Evolutionary conservation across 176 grass and related monocot species (phyloP).

Genomic region (Oryza longistaminata): DNA sequence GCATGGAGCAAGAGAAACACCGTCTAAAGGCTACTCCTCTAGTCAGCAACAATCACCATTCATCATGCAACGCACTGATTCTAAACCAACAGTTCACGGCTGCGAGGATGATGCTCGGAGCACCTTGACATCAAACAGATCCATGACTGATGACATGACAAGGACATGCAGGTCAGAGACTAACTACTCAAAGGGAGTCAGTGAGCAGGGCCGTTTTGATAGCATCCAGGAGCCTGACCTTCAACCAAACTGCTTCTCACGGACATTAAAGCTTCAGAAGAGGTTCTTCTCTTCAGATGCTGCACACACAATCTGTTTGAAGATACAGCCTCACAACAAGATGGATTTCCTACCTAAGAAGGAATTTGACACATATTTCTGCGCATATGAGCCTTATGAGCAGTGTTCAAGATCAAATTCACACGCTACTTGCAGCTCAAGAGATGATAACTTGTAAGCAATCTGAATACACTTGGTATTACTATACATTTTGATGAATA

Average conservation of each 20-base stretch:
- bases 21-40: slow-evolving; percentile 68
- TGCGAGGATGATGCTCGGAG: slow-evolving; percentile 58
- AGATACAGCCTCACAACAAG: slow-evolving; percentile 80
- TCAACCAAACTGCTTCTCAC: slow-evolving; percentile 85
- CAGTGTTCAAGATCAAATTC: slow-evolving; percentile 74
- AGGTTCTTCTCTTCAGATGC: slow-evolving; percentile 67
- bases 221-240: slow-evolving; percentile 69
- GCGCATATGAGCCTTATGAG: slow-evolving; percentile 75
- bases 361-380: slow-evolving; percentile 89
- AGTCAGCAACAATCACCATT: slow-evolving; percentile 59
- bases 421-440: slow-evolving; percentile 78
- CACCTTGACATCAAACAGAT: slow-evolving; percentile 67
- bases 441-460: slow-evolving; percentile 92
- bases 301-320: slow-evolving; percentile 73
- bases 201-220: slow-evolving; percentile 57
- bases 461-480: slow-evolving; percentile 29
- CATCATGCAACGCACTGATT: slow-evolving; percentile 43
- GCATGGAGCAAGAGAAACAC: slow-evolving; percentile 52
- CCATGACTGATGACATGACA: slow-evolving; percentile 57
- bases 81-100: slow-evolving; percentile 47
- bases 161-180: slow-evolving; percentile 61
- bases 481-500: slow-evolving; percentile 1
- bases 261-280: slow-evolving; percentile 76
- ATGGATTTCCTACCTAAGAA: slow-evolving; percentile 77
- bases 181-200: slow-evolving; percentile 62